Percentiles rank a stretch among this genome's conserved stretches.
These are phyloP conservation scores for Mimosa pudica DNA, from an alignment of 306 rosid genomes.

Conservation along the genomic window DNA sequence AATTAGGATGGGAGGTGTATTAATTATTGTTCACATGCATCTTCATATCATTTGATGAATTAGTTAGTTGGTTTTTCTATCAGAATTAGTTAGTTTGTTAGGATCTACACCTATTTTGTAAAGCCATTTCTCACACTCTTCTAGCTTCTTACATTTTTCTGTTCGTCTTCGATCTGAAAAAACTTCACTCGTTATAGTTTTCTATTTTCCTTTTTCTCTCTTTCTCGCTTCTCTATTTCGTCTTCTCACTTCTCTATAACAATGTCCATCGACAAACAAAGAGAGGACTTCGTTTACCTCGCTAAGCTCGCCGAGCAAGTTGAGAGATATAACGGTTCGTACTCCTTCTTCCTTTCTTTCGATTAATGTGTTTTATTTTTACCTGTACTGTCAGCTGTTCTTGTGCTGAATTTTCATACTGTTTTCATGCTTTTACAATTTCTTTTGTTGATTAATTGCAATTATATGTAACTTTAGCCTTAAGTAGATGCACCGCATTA, in stretches of 20 bases:
- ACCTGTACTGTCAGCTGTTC: neutral
- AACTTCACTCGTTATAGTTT: no score
- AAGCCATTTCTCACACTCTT: no score
- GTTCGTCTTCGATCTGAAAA: no score
- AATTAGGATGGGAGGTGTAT: no score
- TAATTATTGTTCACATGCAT: no score
- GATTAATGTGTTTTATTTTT: neutral
- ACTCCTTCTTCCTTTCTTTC: neutral
- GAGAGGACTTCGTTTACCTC: constrained; percentile 90
- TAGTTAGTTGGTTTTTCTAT: no score
- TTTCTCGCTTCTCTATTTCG: neutral
- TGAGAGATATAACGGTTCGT: constrained; percentile 82
- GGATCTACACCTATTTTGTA: no score
- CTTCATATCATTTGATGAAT: no score
- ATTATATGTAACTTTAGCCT: neutral
- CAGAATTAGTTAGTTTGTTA: no score
- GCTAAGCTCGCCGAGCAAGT: constrained; percentile 95
- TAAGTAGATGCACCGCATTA: no score
- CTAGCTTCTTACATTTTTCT: no score
- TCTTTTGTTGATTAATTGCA: neutral
- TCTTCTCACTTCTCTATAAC: constrained; percentile 40
- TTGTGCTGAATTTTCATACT: neutral
- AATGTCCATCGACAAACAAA: constrained; percentile 77
- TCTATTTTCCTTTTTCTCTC: neutral
- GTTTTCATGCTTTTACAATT: neutral